Evolutionary conservation across 2,329 filamentous ascomycete genomes (phyloP).

Genomic region (Zymoseptoria crescenta): DNA sequence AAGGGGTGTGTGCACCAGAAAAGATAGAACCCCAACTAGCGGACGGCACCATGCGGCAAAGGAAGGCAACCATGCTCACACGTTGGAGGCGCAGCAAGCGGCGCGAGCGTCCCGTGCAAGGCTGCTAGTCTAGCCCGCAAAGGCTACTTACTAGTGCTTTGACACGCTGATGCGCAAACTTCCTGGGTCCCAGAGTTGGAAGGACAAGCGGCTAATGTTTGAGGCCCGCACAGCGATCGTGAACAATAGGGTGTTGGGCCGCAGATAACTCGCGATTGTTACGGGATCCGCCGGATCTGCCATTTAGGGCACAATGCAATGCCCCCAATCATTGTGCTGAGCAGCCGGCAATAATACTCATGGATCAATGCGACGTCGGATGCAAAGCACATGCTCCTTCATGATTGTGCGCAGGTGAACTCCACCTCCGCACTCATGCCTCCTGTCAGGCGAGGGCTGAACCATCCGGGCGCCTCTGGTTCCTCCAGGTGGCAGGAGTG

Average conservation of each 20-base stretch:
- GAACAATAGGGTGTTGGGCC: neutral
- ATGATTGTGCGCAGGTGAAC: constrained; percentile 7
- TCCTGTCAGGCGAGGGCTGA: neutral
- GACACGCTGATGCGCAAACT: neutral
- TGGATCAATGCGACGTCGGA: neutral
- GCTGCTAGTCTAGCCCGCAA: neutral
- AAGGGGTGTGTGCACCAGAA: neutral
- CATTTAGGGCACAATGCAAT: neutral
- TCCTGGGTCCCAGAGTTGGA: neutral
- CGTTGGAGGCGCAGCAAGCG: neutral
- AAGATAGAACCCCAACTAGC: no score
- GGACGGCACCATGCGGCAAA: neutral
- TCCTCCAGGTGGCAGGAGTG: neutral
- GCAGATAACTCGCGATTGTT: neutral
- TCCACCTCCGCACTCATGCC: constrained; percentile 11
- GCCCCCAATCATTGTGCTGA: neutral
- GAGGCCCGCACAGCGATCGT: neutral
- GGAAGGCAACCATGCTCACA: neutral
- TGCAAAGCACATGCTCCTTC: neutral
- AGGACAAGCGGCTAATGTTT: neutral
- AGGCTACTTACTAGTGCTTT: neutral
- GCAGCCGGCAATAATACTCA: neutral
- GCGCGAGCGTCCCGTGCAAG: neutral
- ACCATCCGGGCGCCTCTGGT: neutral
- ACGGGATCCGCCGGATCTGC: neutral